Base-by-base conservation (phyloP, 345 rosid genomes). In the Iberis pinnata region DNA sequence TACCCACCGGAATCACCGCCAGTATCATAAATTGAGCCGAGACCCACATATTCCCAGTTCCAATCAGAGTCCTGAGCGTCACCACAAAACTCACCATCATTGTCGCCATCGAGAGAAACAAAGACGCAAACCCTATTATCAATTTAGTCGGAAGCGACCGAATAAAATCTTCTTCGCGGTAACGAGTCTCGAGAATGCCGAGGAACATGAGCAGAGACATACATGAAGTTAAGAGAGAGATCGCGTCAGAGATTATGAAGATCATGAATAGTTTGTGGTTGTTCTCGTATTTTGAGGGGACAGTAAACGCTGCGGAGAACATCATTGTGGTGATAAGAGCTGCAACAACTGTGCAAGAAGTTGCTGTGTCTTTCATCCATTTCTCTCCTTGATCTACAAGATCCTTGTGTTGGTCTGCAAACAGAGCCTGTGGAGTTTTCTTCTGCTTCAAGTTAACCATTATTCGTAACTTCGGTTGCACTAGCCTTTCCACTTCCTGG, bases 401-500 rank as follows among this genome's bases (percentile, higher is more conserved):
- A 0, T 58, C 58, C 45, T 32, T 75, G 69, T 84, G 93, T 9
- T 72, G 43, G 1, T 79, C 86, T 13, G 74, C 54, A 62, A 85
- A 85, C 6, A 85, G 40, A 26, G 70, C 50, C 14, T 42, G 63
- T 16, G 89, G 87, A 6, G 81, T 80, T 57, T 57, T 78, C 8
- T 17, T 20, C 1, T 64, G 40, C 12, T 10, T 8, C 42, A 15
- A 26, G 69, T 84, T 84, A 5, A 54, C 2, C 88, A 81, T 79
- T 40, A 76, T 82, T 49, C 60, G 68, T 78, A 76, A 70, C 58
- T 76, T 81, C 1, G 94, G 94, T 27, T 76, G 86, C 22, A 75
- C 94, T 22, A 84, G 42, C 4, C 75, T 73, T 68, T 81, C 86
- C 55, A 81, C 94, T 61, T 84, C 89, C 88, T 84, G 53, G n/a